Evolutionary conservation across 768 basidiomycete genomes (phyloP), one percentile per base, ranked within the genome.

Genomic region (Paxillus involutus): DNA sequence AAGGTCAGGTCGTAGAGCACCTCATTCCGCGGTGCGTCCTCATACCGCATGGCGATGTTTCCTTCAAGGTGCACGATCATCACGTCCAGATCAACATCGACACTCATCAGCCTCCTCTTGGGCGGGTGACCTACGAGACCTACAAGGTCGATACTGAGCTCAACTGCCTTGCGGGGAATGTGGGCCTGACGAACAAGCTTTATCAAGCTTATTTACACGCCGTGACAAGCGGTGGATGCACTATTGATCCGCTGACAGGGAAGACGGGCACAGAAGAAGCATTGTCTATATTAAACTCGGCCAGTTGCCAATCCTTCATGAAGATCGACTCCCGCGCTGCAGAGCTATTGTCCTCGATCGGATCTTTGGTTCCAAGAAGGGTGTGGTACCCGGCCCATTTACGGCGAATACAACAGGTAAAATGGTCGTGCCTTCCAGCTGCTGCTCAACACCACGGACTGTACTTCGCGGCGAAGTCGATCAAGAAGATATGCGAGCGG

Each of bases 191-290:
- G 1, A 63, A 60, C 49, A 56, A 51, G 30, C 63, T 75, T 12
- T 75, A 67, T 55, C 69, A 63, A 44, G 65, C 70, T 3, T 73
- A 75, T 41, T 63, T 81, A 7, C 80, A 81, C 50, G 72, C 73
- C 6, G 45, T 74, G 16, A 79, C 73, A 0, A 73, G 73, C 30
- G 67, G 69, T 39, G 42, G 56, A 17, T 66, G 64, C 26, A 60
- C 74, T 3, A 66, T 71, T 1, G 80, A 81, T 58, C 76, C 77
- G 0, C 62, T 81, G 37, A 76, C 73, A 0, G 55, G 56, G 2
- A 70, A 71, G 14, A 77, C 74, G 0, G 80, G 80, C 10, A 68
- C 70, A 3, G 70, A 75, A 45, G 69, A 77, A 52, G 77, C 77
- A 0, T 59, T 79, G 19, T 52, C 56, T 40, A 66, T 72, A 44